Conservation (phyloP, 352 stramenopile genomes). For the Globisporangium radiosum region DNA sequence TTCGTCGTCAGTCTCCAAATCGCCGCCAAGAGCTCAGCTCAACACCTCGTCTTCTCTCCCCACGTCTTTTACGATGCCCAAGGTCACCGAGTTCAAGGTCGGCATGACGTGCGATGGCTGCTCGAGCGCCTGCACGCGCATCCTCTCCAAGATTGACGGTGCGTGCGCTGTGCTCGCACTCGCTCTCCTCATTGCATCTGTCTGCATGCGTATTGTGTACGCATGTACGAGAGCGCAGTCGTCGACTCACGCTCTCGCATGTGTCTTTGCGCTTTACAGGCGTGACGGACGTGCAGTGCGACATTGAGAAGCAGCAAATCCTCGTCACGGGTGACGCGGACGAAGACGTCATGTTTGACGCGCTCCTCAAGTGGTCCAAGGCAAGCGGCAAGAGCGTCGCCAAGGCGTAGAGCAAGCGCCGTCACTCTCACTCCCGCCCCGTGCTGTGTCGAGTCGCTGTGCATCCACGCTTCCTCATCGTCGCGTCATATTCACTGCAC, state of each 20-base stretch:
- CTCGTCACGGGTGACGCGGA: constrained; percentile 75
- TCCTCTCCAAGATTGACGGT: constrained; percentile 87
- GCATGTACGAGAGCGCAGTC: not conserved
- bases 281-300: constrained; percentile 77
- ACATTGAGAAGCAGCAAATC: constrained; percentile 86
- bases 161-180: constrained; percentile 8
- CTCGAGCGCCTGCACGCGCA: constrained; percentile 84
- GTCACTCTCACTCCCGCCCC: too few relatives aligned
- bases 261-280: constrained; percentile 21
- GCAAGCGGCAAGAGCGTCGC: constrained; percentile 83
- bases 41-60: not conserved
- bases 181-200: too few relatives aligned
- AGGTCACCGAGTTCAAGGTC: constrained; percentile 85
- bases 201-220: not conserved
- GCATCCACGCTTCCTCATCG: too few relatives aligned
- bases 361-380: constrained; percentile 87
- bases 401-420: constrained; percentile 36
- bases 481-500: too few relatives aligned
- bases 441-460: too few relatives aligned
- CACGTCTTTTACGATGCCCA: constrained; percentile 28
- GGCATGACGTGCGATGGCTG: constrained; percentile 89
- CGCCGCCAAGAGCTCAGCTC: constrained; percentile 9
- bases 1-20: constrained; percentile 19
- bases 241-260: not conserved
- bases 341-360: constrained; percentile 71